A percentile compares a stretch with the other conserved stretches of the same genome.
These are phyloP conservation scores for Alternaria sp. DNA, from an alignment of 2,329 filamentous ascomycete genomes.

Conservation along the genomic window DNA sequence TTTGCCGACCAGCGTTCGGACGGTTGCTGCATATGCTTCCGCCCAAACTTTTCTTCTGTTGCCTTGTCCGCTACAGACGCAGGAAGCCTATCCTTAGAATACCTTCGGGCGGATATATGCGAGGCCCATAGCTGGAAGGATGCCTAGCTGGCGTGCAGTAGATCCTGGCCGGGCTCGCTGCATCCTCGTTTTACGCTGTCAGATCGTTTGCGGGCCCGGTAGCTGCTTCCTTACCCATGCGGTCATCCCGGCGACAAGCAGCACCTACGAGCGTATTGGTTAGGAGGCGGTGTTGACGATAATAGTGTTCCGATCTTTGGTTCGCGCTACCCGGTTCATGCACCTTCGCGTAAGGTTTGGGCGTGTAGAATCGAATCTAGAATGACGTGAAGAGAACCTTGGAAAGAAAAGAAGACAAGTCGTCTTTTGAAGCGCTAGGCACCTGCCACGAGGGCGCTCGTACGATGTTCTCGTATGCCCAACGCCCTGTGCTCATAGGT, in stretches of 20 bases:
- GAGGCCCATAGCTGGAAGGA: neutral
- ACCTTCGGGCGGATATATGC: neutral
- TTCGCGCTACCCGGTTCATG: conserved; percentile 5
- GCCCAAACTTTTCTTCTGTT: neutral
- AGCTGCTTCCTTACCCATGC: neutral
- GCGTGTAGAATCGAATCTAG: neutral
- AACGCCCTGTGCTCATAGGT: conserved; percentile 12
- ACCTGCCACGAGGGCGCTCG: neutral
- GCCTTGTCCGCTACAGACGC: neutral
- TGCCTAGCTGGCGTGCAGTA: neutral
- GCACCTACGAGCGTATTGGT: neutral
- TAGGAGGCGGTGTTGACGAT: conserved; percentile 1
- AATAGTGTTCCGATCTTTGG: conserved; percentile 4
- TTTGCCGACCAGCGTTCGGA: neutral
- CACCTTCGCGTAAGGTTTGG: neutral
- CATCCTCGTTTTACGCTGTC: neutral
- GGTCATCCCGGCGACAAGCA: neutral
- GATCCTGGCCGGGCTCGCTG: neutral
- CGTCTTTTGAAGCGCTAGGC: conserved; percentile 1
- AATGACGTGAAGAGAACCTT: neutral
- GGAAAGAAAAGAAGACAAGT: conserved; percentile 7
- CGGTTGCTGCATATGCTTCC: neutral
- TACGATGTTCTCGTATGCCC: conserved; percentile 9
- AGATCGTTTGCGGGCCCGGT: neutral
- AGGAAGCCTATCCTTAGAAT: neutral